A percentile compares a stretch with the other conserved stretches of the same genome.
Conservation (phyloP, 768 basidiomycete species). For the Saitozyma podzolica region DNA sequence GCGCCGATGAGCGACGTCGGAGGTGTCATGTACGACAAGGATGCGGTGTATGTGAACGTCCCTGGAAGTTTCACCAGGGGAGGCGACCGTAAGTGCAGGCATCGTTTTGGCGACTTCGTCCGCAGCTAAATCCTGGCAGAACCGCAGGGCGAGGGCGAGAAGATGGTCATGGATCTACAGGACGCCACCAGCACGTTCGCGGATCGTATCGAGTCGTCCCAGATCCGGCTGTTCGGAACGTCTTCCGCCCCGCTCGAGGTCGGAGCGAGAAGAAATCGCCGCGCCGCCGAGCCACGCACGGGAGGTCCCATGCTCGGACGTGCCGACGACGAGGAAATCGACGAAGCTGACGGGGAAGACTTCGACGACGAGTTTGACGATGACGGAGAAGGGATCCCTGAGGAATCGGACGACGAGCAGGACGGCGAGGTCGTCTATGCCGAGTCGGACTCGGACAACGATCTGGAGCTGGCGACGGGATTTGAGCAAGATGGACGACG, state of each 20-base stretch:
- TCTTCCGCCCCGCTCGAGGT: constrained; percentile 69
- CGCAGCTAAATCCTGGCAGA: constrained; percentile 54
- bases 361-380: constrained; percentile 49
- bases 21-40: constrained; percentile 95
- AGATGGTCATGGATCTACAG: constrained; percentile 97
- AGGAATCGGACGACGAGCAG: constrained; percentile 44
- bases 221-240: constrained; percentile 78
- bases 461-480: constrained; percentile 51
- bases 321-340: constrained; percentile 50
- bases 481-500: constrained; percentile 61
- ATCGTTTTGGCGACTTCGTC: background rate
- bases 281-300: constrained; percentile 41
- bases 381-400: constrained; percentile 36
- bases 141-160: constrained; percentile 86
- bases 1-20: constrained; percentile 99
- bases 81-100: constrained; percentile 41
- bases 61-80: constrained; percentile 87
- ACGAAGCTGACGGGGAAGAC: constrained; percentile 48
- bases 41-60: constrained; percentile 97
- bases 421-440: constrained; percentile 48
- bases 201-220: constrained; percentile 74
- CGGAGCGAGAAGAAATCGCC: constrained; percentile 25
- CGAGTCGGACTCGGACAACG: constrained; percentile 47
- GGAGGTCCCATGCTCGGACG: constrained; percentile 50
- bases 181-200: constrained; percentile 79